These are phyloP conservation scores for Begonia loranthoides DNA, from an alignment of 306 rosid genomes.

Conservation along the genomic window DNA sequence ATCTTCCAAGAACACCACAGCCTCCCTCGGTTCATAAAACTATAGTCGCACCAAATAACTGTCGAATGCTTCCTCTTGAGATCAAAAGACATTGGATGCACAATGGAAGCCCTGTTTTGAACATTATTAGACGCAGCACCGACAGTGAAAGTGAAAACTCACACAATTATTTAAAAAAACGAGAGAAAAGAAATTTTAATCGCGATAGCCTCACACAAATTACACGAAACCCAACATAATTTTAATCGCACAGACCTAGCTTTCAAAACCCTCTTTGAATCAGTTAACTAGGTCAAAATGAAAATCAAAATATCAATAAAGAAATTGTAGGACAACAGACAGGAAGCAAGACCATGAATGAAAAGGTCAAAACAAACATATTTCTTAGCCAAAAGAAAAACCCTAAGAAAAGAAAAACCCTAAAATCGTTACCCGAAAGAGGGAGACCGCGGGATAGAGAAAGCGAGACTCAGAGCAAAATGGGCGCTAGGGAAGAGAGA, in stretches of 20 bases:
- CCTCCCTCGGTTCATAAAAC: conserved; percentile 31
- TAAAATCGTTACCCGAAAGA: not conserved
- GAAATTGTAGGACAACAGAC: not conserved
- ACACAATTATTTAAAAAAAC: not conserved
- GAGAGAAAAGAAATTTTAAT: not conserved
- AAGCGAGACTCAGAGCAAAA: conserved; percentile 1
- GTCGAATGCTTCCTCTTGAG: conserved; percentile 17
- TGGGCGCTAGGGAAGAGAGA: not conserved
- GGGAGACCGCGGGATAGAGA: not conserved
- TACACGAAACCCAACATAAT: not conserved
- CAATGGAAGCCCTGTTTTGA: conserved; percentile 18
- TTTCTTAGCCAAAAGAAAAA: not conserved
- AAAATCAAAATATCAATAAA: not conserved
- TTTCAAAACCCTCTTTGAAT: not conserved
- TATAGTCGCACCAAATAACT: conserved; percentile 7
- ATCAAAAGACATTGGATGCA: conserved; percentile 30
- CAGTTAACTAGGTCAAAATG: not conserved
- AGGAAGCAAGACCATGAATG: not conserved
- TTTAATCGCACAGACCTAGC: not conserved
- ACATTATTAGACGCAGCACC: conserved; percentile 6
- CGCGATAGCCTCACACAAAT: not conserved
- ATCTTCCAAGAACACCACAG: conserved; percentile 28
- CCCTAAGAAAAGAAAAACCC: too few relatives aligned
- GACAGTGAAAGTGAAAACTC: not conserved
- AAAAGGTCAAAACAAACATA: not conserved